Evolutionary conservation across 2,329 filamentous ascomycete genomes (phyloP).

Genomic region (Colletotrichum sp.): DNA sequence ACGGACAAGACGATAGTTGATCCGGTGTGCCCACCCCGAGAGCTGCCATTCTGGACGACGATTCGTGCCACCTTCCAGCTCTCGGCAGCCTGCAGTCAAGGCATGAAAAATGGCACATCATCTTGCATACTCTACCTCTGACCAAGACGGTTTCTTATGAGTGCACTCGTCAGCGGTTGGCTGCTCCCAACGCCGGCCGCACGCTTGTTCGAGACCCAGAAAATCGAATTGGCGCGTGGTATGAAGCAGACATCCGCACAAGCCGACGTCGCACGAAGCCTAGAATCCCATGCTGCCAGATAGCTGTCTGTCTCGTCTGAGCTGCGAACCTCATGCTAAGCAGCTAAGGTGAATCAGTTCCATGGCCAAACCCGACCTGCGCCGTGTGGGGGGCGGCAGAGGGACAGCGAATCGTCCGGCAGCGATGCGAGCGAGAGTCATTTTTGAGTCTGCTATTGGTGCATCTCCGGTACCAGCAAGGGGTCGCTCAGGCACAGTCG

Average conservation of each 20-base stretch:
- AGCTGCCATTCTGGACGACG: constrained; percentile 7
- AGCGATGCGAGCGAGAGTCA: background rate
- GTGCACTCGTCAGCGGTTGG: background rate
- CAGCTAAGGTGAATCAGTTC: constrained; percentile 15
- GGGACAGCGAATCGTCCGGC: background rate
- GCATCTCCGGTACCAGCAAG: constrained; percentile 2
- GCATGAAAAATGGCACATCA: constrained; percentile 26
- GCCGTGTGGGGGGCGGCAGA: background rate
- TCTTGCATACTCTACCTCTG: constrained; percentile 20
- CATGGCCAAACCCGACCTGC: background rate
- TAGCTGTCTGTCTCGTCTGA: constrained; percentile 9
- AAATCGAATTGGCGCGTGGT: background rate
- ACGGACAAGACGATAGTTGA: constrained; percentile 2
- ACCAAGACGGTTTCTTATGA: background rate
- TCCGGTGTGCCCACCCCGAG: constrained; percentile 6
- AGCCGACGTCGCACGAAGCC: constrained; percentile 4
- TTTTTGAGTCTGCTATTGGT: constrained; percentile 1
- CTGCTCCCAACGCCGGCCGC: background rate
- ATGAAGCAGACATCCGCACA: constrained; percentile 2
- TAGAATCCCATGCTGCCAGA: background rate
- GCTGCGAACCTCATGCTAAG: constrained; percentile 18
- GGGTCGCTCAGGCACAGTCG: constrained; percentile 13
- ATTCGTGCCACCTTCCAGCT: constrained; percentile 14
- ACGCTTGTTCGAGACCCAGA: background rate
- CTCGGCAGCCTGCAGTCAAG: constrained; percentile 19